Evolutionary conservation across 176 grass and related monocot species (phyloP).

Genomic region (Elymus sibiricus): DNA sequence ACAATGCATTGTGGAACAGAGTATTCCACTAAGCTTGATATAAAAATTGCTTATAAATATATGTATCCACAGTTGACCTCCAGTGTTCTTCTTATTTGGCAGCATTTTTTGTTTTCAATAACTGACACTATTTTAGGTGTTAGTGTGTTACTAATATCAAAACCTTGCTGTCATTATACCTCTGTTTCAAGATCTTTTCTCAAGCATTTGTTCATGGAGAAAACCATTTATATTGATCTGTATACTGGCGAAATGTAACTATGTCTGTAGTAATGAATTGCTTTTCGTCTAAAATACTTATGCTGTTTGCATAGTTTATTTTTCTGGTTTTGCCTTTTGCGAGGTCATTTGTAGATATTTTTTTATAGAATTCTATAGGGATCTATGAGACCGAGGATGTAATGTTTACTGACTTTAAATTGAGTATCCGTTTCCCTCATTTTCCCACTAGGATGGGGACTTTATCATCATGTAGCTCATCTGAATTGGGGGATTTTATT

Average conservation of each 20-base stretch:
- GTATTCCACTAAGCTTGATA: conserved; percentile 25
- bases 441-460: too few relatives aligned
- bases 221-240: background rate
- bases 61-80: conserved; percentile 10
- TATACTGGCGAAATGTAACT: background rate
- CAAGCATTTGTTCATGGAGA: conserved; percentile 7
- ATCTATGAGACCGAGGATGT: too few relatives aligned
- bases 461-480: background rate
- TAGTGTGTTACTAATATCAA: conserved; percentile 1
- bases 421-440: too few relatives aligned
- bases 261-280: background rate
- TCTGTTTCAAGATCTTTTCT: conserved; percentile 1
- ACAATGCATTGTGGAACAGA: conserved; percentile 2
- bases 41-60: conserved; percentile 9
- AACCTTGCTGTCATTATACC: conserved; percentile 9
- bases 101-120: conserved; percentile 21
- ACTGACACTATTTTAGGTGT: background rate
- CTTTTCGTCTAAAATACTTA: conserved; percentile 3
- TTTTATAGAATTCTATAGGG: too few relatives aligned
- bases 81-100: conserved; percentile 10
- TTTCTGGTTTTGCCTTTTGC: background rate
- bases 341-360: background rate
- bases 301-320: conserved; percentile 1
- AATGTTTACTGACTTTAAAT: too few relatives aligned
- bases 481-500: background rate